Evolutionary conservation across 352 stramenopile genomes (phyloP).

Genomic region (Globisporangium radiosum): DNA sequence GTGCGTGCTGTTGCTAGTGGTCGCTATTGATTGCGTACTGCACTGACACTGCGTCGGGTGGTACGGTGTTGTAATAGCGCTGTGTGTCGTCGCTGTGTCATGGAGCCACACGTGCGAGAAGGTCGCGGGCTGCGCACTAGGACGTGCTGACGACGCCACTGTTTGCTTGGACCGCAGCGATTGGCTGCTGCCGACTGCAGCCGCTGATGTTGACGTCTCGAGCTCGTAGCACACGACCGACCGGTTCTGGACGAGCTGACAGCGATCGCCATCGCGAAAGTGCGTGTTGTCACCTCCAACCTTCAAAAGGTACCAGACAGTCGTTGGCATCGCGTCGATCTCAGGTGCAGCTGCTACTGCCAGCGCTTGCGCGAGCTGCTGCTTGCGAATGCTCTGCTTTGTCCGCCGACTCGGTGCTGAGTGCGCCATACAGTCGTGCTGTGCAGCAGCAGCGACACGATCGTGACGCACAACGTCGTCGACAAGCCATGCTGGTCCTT

Average conservation of each 20-base stretch:
- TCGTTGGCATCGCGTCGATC: conserved; percentile 10
- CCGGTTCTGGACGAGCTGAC: conserved; percentile 18
- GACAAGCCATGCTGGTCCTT: conserved; percentile 2
- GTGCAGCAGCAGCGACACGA: neutral
- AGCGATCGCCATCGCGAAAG: conserved; percentile 7
- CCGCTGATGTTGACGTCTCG: neutral
- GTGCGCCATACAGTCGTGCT: neutral
- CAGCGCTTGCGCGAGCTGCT: conserved; percentile 8
- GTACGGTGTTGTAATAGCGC: neutral
- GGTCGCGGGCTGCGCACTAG: neutral
- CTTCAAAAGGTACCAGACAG: conserved; percentile 14
- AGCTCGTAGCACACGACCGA: conserved; percentile 20
- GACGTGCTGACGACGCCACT: too few relatives aligned
- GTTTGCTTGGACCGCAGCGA: neutral
- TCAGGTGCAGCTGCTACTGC: neutral
- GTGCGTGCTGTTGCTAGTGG: neutral
- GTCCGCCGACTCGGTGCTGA: neutral
- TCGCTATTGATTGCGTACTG: neutral
- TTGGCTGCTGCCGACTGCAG: neutral
- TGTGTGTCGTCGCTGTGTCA: neutral
- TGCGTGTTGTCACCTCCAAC: neutral
- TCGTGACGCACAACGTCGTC: conserved; percentile 6
- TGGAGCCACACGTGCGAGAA: conserved; percentile 14
- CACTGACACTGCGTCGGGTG: conserved; percentile 8
- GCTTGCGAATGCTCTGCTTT: conserved; percentile 10